phyloP scores from a whole-genome alignment of 495 filamentous ascomycete genomes.

The Penicillium paradoxum region DNA sequence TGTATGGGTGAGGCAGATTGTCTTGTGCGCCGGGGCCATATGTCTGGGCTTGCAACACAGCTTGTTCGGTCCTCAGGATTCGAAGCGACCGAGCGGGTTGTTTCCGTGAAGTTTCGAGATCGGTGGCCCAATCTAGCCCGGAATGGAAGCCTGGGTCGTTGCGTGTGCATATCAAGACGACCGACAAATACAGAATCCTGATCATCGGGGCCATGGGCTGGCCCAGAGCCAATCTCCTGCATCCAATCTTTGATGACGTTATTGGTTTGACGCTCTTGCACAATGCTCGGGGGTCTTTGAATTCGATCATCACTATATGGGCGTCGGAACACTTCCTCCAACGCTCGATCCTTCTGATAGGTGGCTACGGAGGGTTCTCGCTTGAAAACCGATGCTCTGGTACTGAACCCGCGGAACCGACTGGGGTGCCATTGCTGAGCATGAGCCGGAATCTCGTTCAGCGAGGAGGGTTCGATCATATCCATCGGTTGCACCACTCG shows the following conservation, averaged over 20 bases:
- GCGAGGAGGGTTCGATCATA: constrained; percentile 50
- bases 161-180: constrained; percentile 46
- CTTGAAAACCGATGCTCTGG: constrained; percentile 52
- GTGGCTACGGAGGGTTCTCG: constrained; percentile 80
- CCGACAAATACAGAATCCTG: constrained; percentile 56
- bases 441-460: constrained; percentile 24
- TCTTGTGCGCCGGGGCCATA: constrained; percentile 23
- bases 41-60: constrained; percentile 28
- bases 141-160: constrained; percentile 27
- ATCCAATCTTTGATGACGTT: constrained; percentile 83
- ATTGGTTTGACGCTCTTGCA: constrained; percentile 60
- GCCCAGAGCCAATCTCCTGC: constrained; percentile 64
- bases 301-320: constrained; percentile 46
- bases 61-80: constrained; percentile 51
- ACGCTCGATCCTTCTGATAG: constrained; percentile 78
- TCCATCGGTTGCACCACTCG: constrained; percentile 72
- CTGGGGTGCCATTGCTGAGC: constrained; percentile 33
- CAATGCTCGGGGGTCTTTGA: constrained; percentile 44
- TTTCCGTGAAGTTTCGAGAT: constrained; percentile 48
- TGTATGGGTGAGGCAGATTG: constrained; percentile 19
- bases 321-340: constrained; percentile 86
- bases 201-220: constrained; percentile 58
- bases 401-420: constrained; percentile 65
- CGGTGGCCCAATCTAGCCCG: constrained; percentile 26
- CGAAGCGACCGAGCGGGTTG: constrained; percentile 49